Percentiles rank a stretch among this genome's conserved stretches.
These are phyloP conservation scores for Tulasnella sp. DNA, from an alignment of 768 basidiomycete genomes.

Conservation along the genomic window DNA sequence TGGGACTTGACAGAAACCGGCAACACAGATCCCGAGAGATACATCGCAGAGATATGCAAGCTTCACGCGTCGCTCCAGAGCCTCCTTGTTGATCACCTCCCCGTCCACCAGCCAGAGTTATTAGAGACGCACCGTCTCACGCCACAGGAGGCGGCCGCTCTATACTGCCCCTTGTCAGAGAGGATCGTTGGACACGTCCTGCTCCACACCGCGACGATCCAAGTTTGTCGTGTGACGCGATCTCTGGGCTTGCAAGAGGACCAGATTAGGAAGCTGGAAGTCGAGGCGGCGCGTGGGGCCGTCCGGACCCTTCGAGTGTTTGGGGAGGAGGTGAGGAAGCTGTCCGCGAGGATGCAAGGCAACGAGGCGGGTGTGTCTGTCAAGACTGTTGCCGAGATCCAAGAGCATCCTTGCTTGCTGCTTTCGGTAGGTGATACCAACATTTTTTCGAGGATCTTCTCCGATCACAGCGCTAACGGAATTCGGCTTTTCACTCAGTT, in stretches of 20 bases:
- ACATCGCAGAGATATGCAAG: background rate
- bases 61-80: background rate
- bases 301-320: background rate
- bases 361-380: background rate
- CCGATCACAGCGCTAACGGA: background rate
- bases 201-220: constrained; percentile 11
- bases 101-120: background rate
- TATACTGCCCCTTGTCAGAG: constrained; percentile 5
- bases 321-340: constrained; percentile 2
- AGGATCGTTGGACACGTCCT: constrained; percentile 11
- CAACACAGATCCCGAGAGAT: no score
- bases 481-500: background rate
- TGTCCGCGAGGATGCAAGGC: background rate
- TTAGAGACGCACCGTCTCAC: background rate
- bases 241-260: no score
- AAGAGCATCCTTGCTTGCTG: constrained; percentile 13
- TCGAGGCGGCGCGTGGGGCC: background rate
- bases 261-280: constrained; percentile 1
- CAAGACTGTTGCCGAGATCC: background rate
- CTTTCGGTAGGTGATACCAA: constrained; percentile 1
- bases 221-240: background rate
- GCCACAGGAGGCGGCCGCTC: background rate
- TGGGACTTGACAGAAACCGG: no score
- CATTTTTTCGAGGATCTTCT: background rate
- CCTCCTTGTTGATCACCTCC: constrained; percentile 2